These are phyloP conservation scores for Solanum paucissectum DNA, from an alignment of 257 asterid genomes.

Conservation along the genomic window DNA sequence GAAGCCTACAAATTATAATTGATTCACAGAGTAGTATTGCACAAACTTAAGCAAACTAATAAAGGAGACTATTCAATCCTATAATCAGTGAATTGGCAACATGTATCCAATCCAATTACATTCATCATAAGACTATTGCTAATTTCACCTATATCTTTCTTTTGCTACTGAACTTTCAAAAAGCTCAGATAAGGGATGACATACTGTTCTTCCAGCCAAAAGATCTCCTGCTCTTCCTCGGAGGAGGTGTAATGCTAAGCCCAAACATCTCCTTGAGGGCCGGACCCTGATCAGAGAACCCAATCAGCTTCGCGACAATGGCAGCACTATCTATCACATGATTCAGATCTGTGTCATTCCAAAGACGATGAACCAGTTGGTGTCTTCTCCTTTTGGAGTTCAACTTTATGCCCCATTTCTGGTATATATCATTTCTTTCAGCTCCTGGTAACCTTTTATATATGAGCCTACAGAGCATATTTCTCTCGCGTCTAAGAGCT, in stretches of 20 bases:
- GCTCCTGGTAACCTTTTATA: constrained; percentile 21
- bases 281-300: constrained; percentile 27
- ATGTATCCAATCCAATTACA: neutral
- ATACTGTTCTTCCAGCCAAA: constrained; percentile 37
- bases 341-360: constrained; percentile 25
- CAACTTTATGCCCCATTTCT: constrained; percentile 38
- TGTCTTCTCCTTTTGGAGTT: constrained; percentile 29
- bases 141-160: neutral
- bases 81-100: neutral
- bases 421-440: constrained; percentile 25
- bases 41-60: neutral
- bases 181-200: constrained; percentile 20
- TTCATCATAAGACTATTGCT: neutral
- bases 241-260: constrained; percentile 41
- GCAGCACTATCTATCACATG: constrained; percentile 31
- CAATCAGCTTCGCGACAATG: constrained; percentile 34
- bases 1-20: neutral
- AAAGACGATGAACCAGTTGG: constrained; percentile 22
- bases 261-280: constrained; percentile 50
- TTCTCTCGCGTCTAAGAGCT: constrained; percentile 30
- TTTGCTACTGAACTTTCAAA: neutral
- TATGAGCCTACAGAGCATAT: constrained; percentile 27
- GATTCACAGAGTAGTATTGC: neutral
- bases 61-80: neutral
- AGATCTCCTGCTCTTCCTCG: constrained; percentile 20